Evolutionary conservation across 352 stramenopile genomes (phyloP), one percentile per base, ranked within the genome.

Genomic region (Pythium folliculosum): DNA sequence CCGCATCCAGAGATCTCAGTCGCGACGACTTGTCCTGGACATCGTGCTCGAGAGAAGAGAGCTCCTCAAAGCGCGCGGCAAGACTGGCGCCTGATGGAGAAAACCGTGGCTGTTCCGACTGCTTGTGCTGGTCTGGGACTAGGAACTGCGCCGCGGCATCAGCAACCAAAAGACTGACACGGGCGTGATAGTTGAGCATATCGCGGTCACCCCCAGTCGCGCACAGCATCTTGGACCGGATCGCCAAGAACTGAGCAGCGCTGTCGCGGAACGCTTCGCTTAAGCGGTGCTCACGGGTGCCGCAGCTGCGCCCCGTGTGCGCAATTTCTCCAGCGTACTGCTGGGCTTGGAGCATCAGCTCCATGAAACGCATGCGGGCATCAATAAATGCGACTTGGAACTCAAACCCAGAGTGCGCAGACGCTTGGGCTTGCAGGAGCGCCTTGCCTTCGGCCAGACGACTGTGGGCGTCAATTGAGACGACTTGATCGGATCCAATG

Each of bases 271-370:
- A 59, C 2, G 30, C 9, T 9, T 59, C 52, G 9, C 52, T 43
- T 1, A 59, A 19, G 6, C 32, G 52, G 8, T 44, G 52, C 21
- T 48, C 52, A 19, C 52, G 52, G 10, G 12, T 17, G 9, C 52
- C 52, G 13, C 52, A 30, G 14, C 2, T 21, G 30, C 35, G 52
- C n/a, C 37, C 17, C 14, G 73, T 83, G 63, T 72, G 79, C 10
- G 70, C 73, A 21, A 70, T 63, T 45, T 88, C 77, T 2, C 73
- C 76, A 21, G 77, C 76, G 17, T 81, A 65, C 55, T 88, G 80
- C 35, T 86, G 80, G 21, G 66, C 59, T 62, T 67, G 75, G 47
- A 82, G 70, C 49, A 81, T n/a, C 12, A 80, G 63, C 38, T 84
- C 72, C 52, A 84, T 60, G 67, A 73, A 88, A 47, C 73, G 60